Evolutionary conservation across 108 stramenopile species (phyloP), one percentile per base, ranked within the genome.

Genomic region (Schizochytrium sp.): DNA sequence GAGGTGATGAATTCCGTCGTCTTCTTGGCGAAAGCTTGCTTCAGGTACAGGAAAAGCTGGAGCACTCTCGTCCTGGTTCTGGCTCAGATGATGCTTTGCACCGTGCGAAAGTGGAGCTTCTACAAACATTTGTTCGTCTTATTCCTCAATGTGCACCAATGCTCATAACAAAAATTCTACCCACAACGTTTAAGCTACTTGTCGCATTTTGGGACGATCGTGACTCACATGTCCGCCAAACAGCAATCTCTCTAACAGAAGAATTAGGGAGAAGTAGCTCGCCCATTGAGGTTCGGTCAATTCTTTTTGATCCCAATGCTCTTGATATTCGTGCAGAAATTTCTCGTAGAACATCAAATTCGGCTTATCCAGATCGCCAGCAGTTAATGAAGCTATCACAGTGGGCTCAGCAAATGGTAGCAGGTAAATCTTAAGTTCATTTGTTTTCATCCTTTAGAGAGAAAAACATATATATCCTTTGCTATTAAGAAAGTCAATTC

Each of bases 51-150:
- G 76, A 83, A n/a, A 13, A 13, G 12, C 76, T 83, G 0, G 50
- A 83, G 76, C 50, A 83, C 5, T 83, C 76, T 5, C 10, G 53
- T 19, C 50, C 53, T 10, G 76, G 28, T 53, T 7, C 76, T 13
- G 55, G 28, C 72, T 15, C 28, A 47, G 76, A 83, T 17, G 76
- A 83, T 42, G 40, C n/a, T 83, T 40, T 83, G 53, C 76, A 42
- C 28, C 76, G 76, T 12, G 76, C 76, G 5, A 83, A 83, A 28
- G 76, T 83, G 76, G 76, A 83, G 10, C 76, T 83, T 10, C 13
- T 83, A 8, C n/a, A 55, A 2, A 55, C 76, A n/a, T 55, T 83
- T 49, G 76, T 83, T 47, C 47, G 53, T n/a, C 53, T 83, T 10
- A 10, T 83, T 5, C 76, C 76, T n/a, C 76, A 40, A 5, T 83